These are phyloP conservation scores for Ganoderma leucocontextum DNA, from an alignment of 1,284 basidiomycete genomes.

Conservation along the genomic window DNA sequence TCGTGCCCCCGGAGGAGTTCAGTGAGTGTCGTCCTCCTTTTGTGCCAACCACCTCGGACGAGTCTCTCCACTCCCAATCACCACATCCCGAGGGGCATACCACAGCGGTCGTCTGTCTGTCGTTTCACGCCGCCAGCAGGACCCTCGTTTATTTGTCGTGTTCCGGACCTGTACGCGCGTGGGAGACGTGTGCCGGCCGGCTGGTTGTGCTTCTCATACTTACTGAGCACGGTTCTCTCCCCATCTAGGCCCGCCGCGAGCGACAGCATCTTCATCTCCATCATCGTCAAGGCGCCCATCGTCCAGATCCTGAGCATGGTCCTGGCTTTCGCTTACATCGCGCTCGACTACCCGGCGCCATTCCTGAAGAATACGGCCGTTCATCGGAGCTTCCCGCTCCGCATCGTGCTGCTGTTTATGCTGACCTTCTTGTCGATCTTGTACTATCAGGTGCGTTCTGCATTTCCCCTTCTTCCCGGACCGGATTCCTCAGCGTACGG, in stretches of 20 bases:
- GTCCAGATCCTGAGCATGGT: slow-evolving; percentile 74
- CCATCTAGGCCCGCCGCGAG: slow-evolving; percentile 66
- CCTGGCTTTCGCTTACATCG: slow-evolving; percentile 63
- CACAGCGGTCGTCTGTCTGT: background rate
- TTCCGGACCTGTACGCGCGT: slow-evolving; percentile 1
- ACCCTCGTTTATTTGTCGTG: background rate
- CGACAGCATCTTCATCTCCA: slow-evolving; percentile 66
- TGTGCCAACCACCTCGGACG: background rate
- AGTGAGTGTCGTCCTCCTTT: slow-evolving; percentile 62
- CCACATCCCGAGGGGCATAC: background rate
- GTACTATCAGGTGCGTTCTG: slow-evolving; percentile 75
- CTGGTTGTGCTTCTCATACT: slow-evolving; percentile 9
- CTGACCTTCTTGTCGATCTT: slow-evolving; percentile 74
- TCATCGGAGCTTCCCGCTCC: slow-evolving; percentile 70
- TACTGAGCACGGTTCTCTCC: background rate
- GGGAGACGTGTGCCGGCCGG: background rate
- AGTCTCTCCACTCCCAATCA: background rate
- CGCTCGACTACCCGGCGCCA: slow-evolving; percentile 74
- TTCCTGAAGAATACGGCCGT: slow-evolving; percentile 62
- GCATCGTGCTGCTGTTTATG: slow-evolving; percentile 69
- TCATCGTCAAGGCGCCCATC: slow-evolving; percentile 80
- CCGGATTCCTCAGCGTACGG: background rate
- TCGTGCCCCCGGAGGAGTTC: slow-evolving; percentile 79
- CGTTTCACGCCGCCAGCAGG: background rate
- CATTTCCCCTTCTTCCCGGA: background rate